phyloP scores from a whole-genome alignment of 1,139 yeast genomes.

The Hansenula sp. region DNA sequence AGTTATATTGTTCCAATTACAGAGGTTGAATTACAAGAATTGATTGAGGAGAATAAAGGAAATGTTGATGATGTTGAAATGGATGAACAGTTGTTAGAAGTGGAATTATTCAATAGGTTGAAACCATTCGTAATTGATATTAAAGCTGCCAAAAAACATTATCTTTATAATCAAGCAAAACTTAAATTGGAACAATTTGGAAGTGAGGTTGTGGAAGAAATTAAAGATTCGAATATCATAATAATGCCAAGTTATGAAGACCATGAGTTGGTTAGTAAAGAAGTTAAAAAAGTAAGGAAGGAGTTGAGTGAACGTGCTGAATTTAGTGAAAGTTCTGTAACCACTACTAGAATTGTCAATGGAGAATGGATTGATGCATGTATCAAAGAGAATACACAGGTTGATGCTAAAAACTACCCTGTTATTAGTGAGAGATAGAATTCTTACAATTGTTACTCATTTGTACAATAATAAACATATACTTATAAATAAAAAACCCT shows the following conservation, averaged over 20 bases:
- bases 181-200: constrained; percentile 22
- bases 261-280: background rate
- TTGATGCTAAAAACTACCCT: constrained; percentile 40
- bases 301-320: constrained; percentile 24
- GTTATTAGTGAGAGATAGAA: constrained; percentile 7
- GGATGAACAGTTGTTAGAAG: constrained; percentile 2
- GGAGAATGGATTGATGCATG: constrained; percentile 40
- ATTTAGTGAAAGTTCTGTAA: constrained; percentile 19
- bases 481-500: background rate
- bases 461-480: background rate
- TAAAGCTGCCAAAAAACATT: constrained; percentile 1
- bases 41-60: constrained; percentile 9
- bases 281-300: constrained; percentile 14
- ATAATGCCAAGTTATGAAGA: constrained; percentile 15
- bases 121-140: constrained; percentile 26
- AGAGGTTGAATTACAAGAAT: constrained; percentile 9
- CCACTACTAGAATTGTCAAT: constrained; percentile 39
- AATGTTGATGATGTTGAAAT: constrained; percentile 9
- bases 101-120: constrained; percentile 22
- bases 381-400: constrained; percentile 35
- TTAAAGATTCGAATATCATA: constrained; percentile 22
- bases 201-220: constrained; percentile 18
- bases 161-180: constrained; percentile 6
- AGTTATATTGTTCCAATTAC: constrained; percentile 37
- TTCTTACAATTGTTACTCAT: too few species aligned